phyloP scores from a whole-genome alignment of 805 yeast genomes.

The Grigorovia transvaalensis region DNA sequence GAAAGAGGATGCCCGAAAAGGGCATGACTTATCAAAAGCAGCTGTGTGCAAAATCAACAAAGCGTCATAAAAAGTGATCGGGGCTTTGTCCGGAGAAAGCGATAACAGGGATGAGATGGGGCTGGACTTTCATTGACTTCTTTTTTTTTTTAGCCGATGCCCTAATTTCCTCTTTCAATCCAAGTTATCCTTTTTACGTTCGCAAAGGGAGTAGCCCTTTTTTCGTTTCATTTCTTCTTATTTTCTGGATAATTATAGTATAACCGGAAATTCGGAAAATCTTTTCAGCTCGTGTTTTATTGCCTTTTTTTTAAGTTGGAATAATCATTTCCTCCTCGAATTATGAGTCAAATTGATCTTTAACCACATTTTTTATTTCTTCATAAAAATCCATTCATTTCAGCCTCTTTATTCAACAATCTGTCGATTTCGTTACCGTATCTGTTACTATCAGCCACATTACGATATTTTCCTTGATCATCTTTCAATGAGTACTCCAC shows the following conservation, averaged over 20 bases:
- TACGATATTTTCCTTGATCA: not conserved
- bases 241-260: not conserved
- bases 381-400: slow-evolving; percentile 29
- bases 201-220: too few relatives aligned
- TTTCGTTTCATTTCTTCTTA: not conserved
- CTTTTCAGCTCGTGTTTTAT: too few relatives aligned
- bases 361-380: not conserved
- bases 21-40: not conserved
- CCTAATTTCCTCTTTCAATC: not conserved
- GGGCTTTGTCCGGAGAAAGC: not conserved
- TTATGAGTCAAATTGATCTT: too few relatives aligned
- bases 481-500: slow-evolving; percentile 62
- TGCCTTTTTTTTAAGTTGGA: too few relatives aligned
- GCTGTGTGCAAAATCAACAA: not conserved
- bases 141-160: not conserved
- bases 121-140: not conserved
- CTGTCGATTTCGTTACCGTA: slow-evolving; percentile 82
- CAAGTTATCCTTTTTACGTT: not conserved
- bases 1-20: not conserved
- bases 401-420: slow-evolving; percentile 53
- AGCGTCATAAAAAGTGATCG: not conserved
- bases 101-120: not conserved
- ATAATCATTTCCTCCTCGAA: too few relatives aligned
- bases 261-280: too few relatives aligned
- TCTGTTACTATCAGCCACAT: slow-evolving; percentile 20